phyloP scores from a whole-genome alignment of 2,329 filamentous ascomycete species.

The Ramularia collo-cygni region DNA sequence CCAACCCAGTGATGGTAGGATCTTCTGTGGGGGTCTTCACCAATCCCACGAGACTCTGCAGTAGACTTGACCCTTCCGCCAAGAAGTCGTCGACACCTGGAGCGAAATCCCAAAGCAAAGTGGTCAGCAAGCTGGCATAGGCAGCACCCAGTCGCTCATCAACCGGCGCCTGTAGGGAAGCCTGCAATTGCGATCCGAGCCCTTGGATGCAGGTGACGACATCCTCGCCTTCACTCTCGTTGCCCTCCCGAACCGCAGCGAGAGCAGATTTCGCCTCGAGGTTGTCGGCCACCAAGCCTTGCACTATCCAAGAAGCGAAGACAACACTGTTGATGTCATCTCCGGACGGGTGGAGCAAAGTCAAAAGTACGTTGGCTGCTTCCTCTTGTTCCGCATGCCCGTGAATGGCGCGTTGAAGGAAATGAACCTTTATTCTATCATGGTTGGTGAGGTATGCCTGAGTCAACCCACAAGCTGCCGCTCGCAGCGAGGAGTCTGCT shows the following conservation, averaged over 20 bases:
- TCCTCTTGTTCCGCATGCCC: slow-evolving; percentile 79
- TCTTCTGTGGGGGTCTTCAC: slow-evolving; percentile 56
- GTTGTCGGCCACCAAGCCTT: slow-evolving; percentile 79
- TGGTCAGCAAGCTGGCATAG: slow-evolving; percentile 80
- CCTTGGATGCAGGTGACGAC: slow-evolving; percentile 91
- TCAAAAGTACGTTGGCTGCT: slow-evolving; percentile 74
- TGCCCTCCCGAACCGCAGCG: slow-evolving; percentile 79
- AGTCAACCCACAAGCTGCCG: slow-evolving; percentile 81
- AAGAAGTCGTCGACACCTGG: slow-evolving; percentile 90
- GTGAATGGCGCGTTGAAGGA: slow-evolving; percentile 80
- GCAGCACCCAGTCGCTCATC: slow-evolving; percentile 75
- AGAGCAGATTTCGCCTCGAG: slow-evolving; percentile 69
- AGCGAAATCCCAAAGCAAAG: slow-evolving; percentile 88
- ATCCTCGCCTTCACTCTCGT: slow-evolving; percentile 83
- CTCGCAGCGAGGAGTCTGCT: slow-evolving; percentile 68
- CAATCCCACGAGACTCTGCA: slow-evolving; percentile 37
- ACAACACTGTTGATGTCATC: slow-evolving; percentile 80
- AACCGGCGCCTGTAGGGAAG: slow-evolving; percentile 59
- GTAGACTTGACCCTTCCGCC: slow-evolving; percentile 84
- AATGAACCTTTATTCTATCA: slow-evolving; percentile 73
- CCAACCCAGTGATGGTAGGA: slow-evolving; percentile 53
- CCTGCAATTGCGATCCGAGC: slow-evolving; percentile 77
- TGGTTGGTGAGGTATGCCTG: slow-evolving; percentile 89
- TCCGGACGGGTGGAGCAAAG: slow-evolving; percentile 61
- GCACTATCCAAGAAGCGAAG: slow-evolving; percentile 81